These are phyloP conservation scores for Aureobasidium leucospermi DNA, from an alignment of 2,329 filamentous ascomycete genomes.

Conservation along the genomic window DNA sequence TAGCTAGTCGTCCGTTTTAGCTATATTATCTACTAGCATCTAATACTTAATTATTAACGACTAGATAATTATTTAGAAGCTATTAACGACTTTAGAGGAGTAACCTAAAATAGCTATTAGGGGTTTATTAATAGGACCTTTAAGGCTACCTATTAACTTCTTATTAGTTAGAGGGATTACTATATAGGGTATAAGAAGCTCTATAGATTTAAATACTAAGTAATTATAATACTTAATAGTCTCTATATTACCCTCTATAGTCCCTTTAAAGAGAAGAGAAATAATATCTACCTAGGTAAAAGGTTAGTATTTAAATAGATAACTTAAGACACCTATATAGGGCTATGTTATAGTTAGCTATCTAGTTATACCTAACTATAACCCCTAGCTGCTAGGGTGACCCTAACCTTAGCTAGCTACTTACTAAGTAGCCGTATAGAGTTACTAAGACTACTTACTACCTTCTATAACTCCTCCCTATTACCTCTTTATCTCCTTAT, in stretches of 20 bases:
- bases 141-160: not conserved
- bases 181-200: not conserved
- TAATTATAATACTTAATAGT: not conserved
- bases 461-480: too few species aligned
- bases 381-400: too few species aligned
- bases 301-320: not conserved
- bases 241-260: not conserved
- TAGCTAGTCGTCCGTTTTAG: not conserved
- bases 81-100: not conserved
- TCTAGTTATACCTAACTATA: too few species aligned
- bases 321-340: not conserved
- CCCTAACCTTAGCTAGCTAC: too few species aligned
- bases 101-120: not conserved
- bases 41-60: not conserved
- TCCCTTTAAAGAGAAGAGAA: not conserved
- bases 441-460: too few species aligned
- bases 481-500: too few species aligned
- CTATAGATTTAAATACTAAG: not conserved
- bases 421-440: too few species aligned
- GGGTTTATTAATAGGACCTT: not conserved
- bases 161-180: not conserved
- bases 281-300: not conserved
- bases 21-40: not conserved
- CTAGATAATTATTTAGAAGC: not conserved
- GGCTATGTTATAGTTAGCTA: too few species aligned